These are phyloP conservation scores for Claviceps quebecensis DNA, from an alignment of 2,329 filamentous ascomycete species.

Conservation along the genomic window DNA sequence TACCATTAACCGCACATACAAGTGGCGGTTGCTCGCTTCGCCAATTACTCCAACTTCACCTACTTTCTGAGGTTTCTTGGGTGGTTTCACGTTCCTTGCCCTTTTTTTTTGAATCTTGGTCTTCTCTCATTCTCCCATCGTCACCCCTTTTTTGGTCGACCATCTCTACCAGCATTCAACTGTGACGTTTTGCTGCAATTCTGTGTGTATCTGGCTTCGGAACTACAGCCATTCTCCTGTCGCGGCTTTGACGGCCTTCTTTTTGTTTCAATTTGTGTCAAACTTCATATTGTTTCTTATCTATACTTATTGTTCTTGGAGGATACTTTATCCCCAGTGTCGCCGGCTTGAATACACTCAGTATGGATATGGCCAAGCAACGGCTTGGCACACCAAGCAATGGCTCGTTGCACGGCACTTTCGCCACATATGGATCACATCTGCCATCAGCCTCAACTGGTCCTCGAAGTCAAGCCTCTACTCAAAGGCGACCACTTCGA, in stretches of 20 bases:
- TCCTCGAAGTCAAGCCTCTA: conserved; percentile 9
- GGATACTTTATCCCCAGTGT: neutral
- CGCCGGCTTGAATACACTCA: neutral
- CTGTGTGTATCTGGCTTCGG: conserved; percentile 2
- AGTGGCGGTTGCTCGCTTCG: conserved; percentile 4
- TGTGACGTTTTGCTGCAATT: conserved; percentile 3
- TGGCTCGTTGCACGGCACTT: conserved; percentile 22
- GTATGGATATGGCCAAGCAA: conserved; percentile 17
- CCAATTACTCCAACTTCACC: neutral
- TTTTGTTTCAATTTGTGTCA: conserved; percentile 6
- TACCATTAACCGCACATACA: neutral
- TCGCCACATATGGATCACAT: conserved; percentile 13
- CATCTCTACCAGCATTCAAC: conserved; percentile 7
- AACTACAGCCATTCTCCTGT: conserved; percentile 3
- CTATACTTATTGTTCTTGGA: conserved; percentile 4
- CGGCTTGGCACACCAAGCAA: conserved; percentile 25
- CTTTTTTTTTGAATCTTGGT: neutral
- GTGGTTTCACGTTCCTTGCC: neutral
- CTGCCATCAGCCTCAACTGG: conserved; percentile 8
- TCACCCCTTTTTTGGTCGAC: conserved; percentile 5
- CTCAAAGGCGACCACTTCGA: conserved; percentile 26
- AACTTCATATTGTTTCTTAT: conserved; percentile 3
- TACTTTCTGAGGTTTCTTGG: neutral
- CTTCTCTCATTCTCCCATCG: conserved; percentile 4
- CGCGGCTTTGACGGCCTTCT: conserved; percentile 6